Evolutionary conservation across 1,139 yeast species (phyloP), one percentile per base, ranked within the genome.

Genomic region (Waltiozyma sp.): DNA sequence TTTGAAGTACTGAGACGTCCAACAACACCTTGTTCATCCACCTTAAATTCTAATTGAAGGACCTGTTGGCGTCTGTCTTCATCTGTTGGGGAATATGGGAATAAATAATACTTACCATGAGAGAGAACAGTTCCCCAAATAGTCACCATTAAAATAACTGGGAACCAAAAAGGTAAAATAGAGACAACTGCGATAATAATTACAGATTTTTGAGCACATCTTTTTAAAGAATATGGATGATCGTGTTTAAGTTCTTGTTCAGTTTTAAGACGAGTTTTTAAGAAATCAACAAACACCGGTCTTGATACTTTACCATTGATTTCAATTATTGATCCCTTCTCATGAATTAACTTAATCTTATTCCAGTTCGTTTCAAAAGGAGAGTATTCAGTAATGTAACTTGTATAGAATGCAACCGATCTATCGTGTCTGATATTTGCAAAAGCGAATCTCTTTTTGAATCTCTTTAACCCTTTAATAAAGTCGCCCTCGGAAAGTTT

Each of bases 401-500:
- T 61, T 0, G 81, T 73, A 57, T 66, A 73, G 53, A 73, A 76
- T 19, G 75, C 77, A 2, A 76, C 82, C 0, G 79, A 70, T 40
- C 80, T 68, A 59, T 89, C 97, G 58, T 85, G 81, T 44, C 78
- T 72, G 18, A 83, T 73, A 60, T 89, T 89, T 9, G 96, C 86
- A 49, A 86, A 66, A 8, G 77, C 57, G 4, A 75, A 65, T 45
- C 82, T 71, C 47, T 72, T 70, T 49, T 76, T 62, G 58, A 89
- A 88, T 46, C 57, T 59, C 13, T 55, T 45, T 43, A 89, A 68
- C 0, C 86, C 94, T 43, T 69, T 62, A 44, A 63, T 64, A 57
- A 69, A 89, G 23, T 55, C 63, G 28, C 66, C 65, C 2, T 68
- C 60, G 0, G 89, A 72, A 67, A 88, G 59, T 40, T 69, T 65